Evolutionary conservation across 768 basidiomycete genomes (phyloP).

Genomic region (Crucibulum laeve): DNA sequence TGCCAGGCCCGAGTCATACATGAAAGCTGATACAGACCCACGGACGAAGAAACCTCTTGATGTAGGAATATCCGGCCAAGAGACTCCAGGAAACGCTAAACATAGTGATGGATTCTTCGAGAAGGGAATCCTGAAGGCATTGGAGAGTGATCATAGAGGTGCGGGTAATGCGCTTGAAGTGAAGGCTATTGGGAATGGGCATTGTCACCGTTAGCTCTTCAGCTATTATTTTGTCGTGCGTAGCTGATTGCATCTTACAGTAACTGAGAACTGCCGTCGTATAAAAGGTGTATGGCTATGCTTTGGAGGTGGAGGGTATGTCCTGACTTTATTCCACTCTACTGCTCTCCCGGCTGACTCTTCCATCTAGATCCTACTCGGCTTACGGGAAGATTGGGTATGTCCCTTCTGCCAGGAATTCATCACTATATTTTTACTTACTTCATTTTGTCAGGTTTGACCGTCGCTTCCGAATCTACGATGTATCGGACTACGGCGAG

Average conservation of each 20-base stretch:
- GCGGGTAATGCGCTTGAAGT: conserved; percentile 57
- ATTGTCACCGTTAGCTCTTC: conserved; percentile 67
- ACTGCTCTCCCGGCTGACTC: neutral
- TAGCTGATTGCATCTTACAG: conserved; percentile 27
- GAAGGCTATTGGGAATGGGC: conserved; percentile 88
- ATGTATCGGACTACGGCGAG: conserved; percentile 88
- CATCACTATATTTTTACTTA: conserved; percentile 5
- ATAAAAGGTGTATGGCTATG: conserved; percentile 88
- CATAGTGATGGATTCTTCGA: conserved; percentile 81
- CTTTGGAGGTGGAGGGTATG: conserved; percentile 82
- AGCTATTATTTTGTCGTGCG: neutral
- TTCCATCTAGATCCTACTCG: conserved; percentile 62
- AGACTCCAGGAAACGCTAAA: conserved; percentile 58
- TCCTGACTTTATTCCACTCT: conserved; percentile 6
- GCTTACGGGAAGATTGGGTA: conserved; percentile 78
- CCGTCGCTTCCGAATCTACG: conserved; percentile 85
- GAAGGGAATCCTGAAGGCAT: conserved; percentile 68
- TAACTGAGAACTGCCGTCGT: conserved; percentile 86
- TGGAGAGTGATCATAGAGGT: conserved; percentile 63
- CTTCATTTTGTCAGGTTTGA: conserved; percentile 59
- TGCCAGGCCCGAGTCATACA: conserved; percentile 70
- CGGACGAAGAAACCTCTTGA: conserved; percentile 61
- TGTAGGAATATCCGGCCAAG: conserved; percentile 60
- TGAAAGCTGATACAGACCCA: conserved; percentile 59
- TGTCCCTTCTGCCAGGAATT: conserved; percentile 13